These are phyloP conservation scores for Auricularia sp. DNA, from an alignment of 768 basidiomycete species.

Conservation along the genomic window DNA sequence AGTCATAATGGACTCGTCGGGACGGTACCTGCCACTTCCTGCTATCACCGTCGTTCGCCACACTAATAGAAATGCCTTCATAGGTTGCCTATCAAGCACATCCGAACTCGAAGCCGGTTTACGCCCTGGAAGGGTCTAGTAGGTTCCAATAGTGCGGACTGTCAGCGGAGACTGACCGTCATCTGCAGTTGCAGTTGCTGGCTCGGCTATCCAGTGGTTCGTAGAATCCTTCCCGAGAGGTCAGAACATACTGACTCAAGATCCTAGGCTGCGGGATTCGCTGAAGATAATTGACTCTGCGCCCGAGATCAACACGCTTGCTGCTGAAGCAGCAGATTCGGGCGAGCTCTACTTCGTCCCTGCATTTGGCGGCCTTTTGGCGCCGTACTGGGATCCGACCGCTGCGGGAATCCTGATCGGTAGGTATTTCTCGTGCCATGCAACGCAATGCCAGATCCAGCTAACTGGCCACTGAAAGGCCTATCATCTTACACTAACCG, in stretches of 20 bases:
- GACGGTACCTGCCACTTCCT: conserved; percentile 43
- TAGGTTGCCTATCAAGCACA: conserved; percentile 89
- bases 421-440: conserved; percentile 15
- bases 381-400: conserved; percentile 94
- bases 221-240: conserved; percentile 5
- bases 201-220: conserved; percentile 87
- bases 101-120: conserved; percentile 64
- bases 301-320: conserved; percentile 75
- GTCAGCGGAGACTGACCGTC: neutral
- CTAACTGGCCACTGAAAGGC: conserved; percentile 26
- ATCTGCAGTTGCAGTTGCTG: conserved; percentile 75
- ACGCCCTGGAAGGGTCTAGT: conserved; percentile 93
- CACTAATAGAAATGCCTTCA: no score
- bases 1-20: conserved; percentile 82
- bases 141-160: conserved; percentile 22
- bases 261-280: conserved; percentile 71
- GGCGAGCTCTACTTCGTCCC: conserved; percentile 96
- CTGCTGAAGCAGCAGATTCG: conserved; percentile 60
- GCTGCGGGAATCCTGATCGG: conserved; percentile 84
- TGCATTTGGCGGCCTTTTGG: conserved; percentile 89
- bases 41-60: neutral
- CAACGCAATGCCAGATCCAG: neutral
- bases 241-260: neutral
- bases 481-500: conserved; percentile 83
- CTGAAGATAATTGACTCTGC: conserved; percentile 75